Evolutionary conservation across 2,329 filamentous ascomycete genomes (phyloP).

Genomic region (Aulographum hederae): DNA sequence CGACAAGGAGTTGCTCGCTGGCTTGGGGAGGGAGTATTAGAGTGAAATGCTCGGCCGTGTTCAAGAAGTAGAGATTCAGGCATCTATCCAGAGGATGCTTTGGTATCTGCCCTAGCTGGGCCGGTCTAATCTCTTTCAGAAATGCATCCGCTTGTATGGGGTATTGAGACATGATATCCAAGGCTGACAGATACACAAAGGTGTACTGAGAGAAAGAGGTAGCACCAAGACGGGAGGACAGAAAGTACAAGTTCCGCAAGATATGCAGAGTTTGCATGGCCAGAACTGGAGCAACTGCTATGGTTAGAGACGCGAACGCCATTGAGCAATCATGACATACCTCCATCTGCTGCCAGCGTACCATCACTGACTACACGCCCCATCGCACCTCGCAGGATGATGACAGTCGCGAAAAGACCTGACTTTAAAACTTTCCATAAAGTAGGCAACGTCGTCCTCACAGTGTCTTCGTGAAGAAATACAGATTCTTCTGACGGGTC

Average conservation of each 20-base stretch:
- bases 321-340: too few species aligned
- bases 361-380: slow-evolving; percentile 43
- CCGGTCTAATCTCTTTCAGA: slow-evolving; percentile 42
- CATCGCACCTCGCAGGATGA: slow-evolving; percentile 56
- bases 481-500: slow-evolving; percentile 48
- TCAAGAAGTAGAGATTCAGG: slow-evolving; percentile 77
- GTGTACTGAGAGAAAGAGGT: slow-evolving; percentile 66
- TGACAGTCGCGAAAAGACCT: slow-evolving; percentile 56
- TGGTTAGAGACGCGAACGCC: too few species aligned
- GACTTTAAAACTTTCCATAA: slow-evolving; percentile 63
- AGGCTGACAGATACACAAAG: slow-evolving; percentile 65
- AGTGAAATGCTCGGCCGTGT: slow-evolving; percentile 68
- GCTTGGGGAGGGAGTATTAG: slow-evolving; percentile 45
- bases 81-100: slow-evolving; percentile 48
- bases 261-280: slow-evolving; percentile 55
- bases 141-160: slow-evolving; percentile 47
- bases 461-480: slow-evolving; percentile 45
- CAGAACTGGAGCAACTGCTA: slow-evolving; percentile 42
- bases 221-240: slow-evolving; percentile 56
- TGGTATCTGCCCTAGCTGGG: slow-evolving; percentile 36
- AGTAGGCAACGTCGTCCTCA: slow-evolving; percentile 46
- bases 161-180: slow-evolving; percentile 65
- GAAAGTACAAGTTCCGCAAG: slow-evolving; percentile 64
- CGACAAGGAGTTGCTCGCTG: slow-evolving; percentile 56
- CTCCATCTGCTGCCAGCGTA: slow-evolving; percentile 32